These are phyloP conservation scores for Trichopus zeylanicus DNA, from an alignment of 116 monocot species.

Conservation along the genomic window DNA sequence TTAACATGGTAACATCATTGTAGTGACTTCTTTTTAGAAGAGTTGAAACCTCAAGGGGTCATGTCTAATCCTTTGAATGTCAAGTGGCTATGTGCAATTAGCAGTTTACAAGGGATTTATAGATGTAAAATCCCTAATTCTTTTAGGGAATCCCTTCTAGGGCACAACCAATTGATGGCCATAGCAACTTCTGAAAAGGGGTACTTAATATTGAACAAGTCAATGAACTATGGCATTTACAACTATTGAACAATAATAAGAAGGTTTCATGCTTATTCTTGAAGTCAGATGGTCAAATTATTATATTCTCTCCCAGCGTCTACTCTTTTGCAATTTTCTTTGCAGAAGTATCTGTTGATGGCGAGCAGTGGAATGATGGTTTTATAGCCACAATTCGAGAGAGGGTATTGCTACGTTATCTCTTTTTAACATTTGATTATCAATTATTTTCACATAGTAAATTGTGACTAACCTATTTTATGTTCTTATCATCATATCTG, in stretches of 20 bases:
- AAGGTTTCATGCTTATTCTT: neutral
- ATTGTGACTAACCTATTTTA: neutral
- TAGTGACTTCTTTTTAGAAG: too few relatives aligned
- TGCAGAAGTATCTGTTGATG: constrained; percentile 73
- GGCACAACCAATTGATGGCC: too few relatives aligned
- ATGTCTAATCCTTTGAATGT: too few relatives aligned
- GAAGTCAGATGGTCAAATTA: neutral
- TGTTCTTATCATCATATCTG: neutral
- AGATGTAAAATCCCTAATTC: too few relatives aligned
- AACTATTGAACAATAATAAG: neutral
- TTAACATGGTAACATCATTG: too few relatives aligned
- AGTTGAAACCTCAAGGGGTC: too few relatives aligned
- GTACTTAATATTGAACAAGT: too few relatives aligned
- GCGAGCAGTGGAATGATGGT: constrained; percentile 96
- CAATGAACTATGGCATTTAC: neutral
- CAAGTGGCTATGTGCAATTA: too few relatives aligned
- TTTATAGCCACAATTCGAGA: constrained; percentile 88
- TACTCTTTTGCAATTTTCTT: neutral
- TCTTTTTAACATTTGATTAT: neutral
- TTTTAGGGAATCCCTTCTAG: too few relatives aligned
- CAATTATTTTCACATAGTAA: neutral
- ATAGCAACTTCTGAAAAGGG: too few relatives aligned
- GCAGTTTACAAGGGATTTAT: too few relatives aligned
- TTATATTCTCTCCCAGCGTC: neutral
- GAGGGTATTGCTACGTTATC: constrained; percentile 38